Conservation (phyloP, 2,329 filamentous ascomycete species). For the Penicillium sp. region DNA sequence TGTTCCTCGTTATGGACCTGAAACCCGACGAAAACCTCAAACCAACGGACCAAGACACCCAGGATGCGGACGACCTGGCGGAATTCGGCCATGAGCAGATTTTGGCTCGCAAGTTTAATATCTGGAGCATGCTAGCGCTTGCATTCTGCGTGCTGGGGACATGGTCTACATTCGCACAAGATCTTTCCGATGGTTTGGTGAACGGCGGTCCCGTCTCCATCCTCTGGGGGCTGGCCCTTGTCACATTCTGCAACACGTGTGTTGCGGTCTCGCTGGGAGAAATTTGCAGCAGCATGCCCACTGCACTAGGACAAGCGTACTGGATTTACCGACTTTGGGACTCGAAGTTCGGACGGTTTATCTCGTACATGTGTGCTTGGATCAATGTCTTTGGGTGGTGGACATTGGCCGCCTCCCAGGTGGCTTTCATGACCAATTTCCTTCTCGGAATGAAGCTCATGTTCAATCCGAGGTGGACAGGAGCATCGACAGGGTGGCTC, state of each 20-base stretch:
- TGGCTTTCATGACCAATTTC: constrained; percentile 58
- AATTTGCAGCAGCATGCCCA: constrained; percentile 57
- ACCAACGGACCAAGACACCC: constrained; percentile 29
- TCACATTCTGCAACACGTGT: constrained; percentile 51
- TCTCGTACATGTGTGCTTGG: constrained; percentile 56
- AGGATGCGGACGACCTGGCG: constrained; percentile 42
- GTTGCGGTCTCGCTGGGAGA: constrained; percentile 55
- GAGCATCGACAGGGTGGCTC: constrained; percentile 48
- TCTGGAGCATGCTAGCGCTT: constrained; percentile 55
- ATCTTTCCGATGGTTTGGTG: constrained; percentile 49
- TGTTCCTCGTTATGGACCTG: constrained; percentile 14
- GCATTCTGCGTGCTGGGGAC: constrained; percentile 56
- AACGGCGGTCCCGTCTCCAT: constrained; percentile 54
- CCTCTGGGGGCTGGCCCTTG: constrained; percentile 53
- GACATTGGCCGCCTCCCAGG: constrained; percentile 53
- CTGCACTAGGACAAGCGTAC: constrained; percentile 57
- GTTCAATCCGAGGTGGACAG: constrained; percentile 49
- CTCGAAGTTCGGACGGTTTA: constrained; percentile 44
- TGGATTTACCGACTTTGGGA: constrained; percentile 50
- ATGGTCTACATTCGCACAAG: constrained; percentile 56
- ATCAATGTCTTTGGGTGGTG: constrained; percentile 60
- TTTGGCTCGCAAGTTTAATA: constrained; percentile 48
- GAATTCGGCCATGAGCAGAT: constrained; percentile 43
- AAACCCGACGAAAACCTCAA: constrained; percentile 15
- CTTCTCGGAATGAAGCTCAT: constrained; percentile 54